phyloP scores from a whole-genome alignment of 2,329 filamentous ascomycete species.

The Nannizziopsis barbatae region DNA sequence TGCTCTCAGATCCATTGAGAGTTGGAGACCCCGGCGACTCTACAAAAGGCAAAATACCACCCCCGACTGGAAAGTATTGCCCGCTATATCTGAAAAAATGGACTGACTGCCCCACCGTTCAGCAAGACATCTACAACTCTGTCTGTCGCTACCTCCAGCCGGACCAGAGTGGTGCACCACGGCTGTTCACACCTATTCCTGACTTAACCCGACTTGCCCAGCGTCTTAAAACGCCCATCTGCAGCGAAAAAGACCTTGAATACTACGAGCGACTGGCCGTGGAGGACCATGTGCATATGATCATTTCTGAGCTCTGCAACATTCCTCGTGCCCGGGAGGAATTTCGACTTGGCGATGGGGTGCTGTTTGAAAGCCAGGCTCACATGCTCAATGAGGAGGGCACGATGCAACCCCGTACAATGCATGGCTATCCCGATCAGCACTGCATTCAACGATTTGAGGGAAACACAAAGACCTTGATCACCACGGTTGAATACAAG shows the following conservation, averaged over 20 bases:
- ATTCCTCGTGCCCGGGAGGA: constrained; percentile 20
- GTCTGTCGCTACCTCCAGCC: too few species aligned
- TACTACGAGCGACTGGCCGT: constrained; percentile 22
- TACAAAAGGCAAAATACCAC: too few species aligned
- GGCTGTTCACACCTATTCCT: too few species aligned
- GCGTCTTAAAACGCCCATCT: constrained; percentile 14
- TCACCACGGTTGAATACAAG: constrained; percentile 18
- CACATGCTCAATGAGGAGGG: constrained; percentile 15
- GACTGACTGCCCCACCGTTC: too few species aligned
- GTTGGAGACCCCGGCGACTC: too few species aligned
- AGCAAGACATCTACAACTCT: too few species aligned
- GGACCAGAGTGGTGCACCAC: too few species aligned
- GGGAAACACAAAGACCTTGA: not conserved
- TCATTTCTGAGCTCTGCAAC: constrained; percentile 22
- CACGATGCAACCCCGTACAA: too few species aligned
- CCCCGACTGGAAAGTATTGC: too few species aligned
- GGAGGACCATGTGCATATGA: constrained; percentile 21
- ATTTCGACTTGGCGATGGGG: constrained; percentile 19
- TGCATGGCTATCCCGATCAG: constrained; percentile 17
- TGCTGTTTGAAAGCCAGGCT: constrained; percentile 18
- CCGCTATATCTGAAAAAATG: too few species aligned
- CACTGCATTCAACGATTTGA: constrained; percentile 19
- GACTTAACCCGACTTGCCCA: too few species aligned
- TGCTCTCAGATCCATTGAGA: too few species aligned
- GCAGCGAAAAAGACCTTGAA: constrained; percentile 24